Evolutionary conservation across 495 filamentous ascomycete genomes (phyloP).

Genomic region (Penicillium steckii): DNA sequence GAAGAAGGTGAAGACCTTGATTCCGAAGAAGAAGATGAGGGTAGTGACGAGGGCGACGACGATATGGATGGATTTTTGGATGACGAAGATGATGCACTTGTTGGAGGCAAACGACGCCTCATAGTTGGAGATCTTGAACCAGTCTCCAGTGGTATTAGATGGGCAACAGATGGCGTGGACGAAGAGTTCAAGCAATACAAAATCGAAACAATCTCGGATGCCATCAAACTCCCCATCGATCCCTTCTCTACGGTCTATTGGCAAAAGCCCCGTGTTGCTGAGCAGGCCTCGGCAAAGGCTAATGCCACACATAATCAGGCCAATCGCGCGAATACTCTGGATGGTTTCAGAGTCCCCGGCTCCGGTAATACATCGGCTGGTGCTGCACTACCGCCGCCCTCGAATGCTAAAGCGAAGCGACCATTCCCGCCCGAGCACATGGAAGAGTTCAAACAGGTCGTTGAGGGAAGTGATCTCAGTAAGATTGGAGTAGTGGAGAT

Average conservation of each 20-base stretch:
- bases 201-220: constrained; percentile 68
- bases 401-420: constrained; percentile 30
- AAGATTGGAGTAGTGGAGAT: constrained; percentile 76
- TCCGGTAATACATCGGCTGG: constrained; percentile 9
- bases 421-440: constrained; percentile 59
- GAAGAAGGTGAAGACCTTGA: constrained; percentile 78
- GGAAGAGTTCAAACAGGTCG: constrained; percentile 67
- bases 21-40: constrained; percentile 76
- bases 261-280: constrained; percentile 42
- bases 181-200: constrained; percentile 52
- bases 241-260: constrained; percentile 85
- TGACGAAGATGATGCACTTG: constrained; percentile 47
- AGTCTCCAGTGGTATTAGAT: constrained; percentile 73
- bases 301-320: background rate
- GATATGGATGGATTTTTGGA: constrained; percentile 57
- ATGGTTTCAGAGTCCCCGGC: constrained; percentile 22
- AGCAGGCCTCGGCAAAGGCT: constrained; percentile 3
- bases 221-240: constrained; percentile 63
- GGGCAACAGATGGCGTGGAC: constrained; percentile 61
- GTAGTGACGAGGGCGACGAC: constrained; percentile 51
- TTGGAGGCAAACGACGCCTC: constrained; percentile 41
- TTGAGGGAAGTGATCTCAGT: constrained; percentile 68
- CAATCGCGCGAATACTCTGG: constrained; percentile 19
- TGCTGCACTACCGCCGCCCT: constrained; percentile 6
- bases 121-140: constrained; percentile 74